Evolutionary conservation across 2,329 filamentous ascomycete species (phyloP).

Genomic region (Knufia petricola): DNA sequence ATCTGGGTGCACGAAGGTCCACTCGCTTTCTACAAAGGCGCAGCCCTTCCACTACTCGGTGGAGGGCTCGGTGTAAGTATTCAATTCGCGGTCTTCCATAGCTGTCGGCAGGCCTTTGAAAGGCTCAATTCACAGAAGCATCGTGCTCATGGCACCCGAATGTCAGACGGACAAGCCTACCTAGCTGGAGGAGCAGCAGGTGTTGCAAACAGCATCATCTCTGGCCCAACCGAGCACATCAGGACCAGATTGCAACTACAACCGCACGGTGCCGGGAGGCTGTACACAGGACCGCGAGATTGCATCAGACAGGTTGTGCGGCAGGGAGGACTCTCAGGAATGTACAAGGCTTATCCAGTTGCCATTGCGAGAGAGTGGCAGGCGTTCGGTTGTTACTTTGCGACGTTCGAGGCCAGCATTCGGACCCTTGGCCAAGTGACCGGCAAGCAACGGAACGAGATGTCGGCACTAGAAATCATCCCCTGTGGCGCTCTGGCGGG

Average conservation of each 20-base stretch:
- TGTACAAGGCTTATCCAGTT: conserved; percentile 12
- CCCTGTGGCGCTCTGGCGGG: conserved; percentile 12
- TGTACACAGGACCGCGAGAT: conserved; percentile 12
- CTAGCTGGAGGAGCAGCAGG: conserved; percentile 10
- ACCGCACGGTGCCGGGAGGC: neutral
- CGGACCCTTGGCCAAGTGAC: neutral
- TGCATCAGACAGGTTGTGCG: conserved; percentile 9
- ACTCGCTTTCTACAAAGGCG: conserved; percentile 9
- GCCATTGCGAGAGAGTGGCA: conserved; percentile 11
- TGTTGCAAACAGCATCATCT: conserved; percentile 11
- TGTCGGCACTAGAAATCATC: conserved; percentile 4
- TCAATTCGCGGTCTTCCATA: conserved; percentile 13
- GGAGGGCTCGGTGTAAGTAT: conserved; percentile 8
- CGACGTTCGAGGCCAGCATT: conserved; percentile 12
- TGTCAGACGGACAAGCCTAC: neutral
- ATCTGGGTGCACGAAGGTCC: conserved; percentile 8
- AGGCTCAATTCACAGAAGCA: neutral
- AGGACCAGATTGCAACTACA: conserved; percentile 13
- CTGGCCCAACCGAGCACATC: conserved; percentile 13
- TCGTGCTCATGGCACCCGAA: neutral
- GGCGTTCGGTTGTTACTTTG: conserved; percentile 13
- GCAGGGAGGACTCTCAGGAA: conserved; percentile 3
- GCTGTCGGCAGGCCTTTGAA: conserved; percentile 3
- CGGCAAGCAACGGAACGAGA: conserved; percentile 6
- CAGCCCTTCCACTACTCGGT: conserved; percentile 1